Evolutionary conservation across 495 filamentous ascomycete species (phyloP), one percentile per base, ranked within the genome.

Genomic region (Amorphotheca resinae): DNA sequence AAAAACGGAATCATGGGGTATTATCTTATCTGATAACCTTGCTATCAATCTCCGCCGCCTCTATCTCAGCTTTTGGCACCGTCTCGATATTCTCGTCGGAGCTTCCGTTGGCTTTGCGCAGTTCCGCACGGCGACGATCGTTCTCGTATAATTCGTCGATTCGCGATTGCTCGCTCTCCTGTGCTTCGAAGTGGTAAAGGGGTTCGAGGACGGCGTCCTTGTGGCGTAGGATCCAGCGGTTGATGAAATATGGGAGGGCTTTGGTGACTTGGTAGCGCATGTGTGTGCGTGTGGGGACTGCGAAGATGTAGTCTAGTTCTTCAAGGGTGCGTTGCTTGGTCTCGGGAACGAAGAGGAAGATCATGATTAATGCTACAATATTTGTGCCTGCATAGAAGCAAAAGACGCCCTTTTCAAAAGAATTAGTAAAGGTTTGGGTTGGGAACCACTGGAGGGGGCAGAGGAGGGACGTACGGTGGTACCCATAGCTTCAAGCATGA

Each of bases 271-370:
- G 81, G 54, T 86, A 84, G 23, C 47, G 46, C 54, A 71, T 72
- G 55, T 84, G 80, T 26, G 66, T 67, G 33, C 68, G 52, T 18
- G 72, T 80, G 0, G 79, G 79, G 9, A 86, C 80, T 6, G 75
- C 80, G 48, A 86, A 93, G 42, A 93, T 75, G 54, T 87, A 85
- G 61, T 93, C 84, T 28, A 93, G 66, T 56, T 93, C 85, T 59
- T 93, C 84, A 9, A 80, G 64, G 2, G 74, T 76, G 12, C 70
- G 68, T 62, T 79, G 71, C 64, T 81, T 82, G 6, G 78, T 82
- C 63, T 82, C 79, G 77, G 69, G 70, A 6, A 77, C 66, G 46
- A 73, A 73, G 20, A 71, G 53, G 42, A 75, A 61, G 15, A 77
- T 69, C 45, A 73, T 51, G 30, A 73, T 44, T 64, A 68, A 75